Evolutionary conservation across 495 filamentous ascomycete species (phyloP), one percentile per base, ranked within the genome.

Genomic region (Aspergillus wentii): DNA sequence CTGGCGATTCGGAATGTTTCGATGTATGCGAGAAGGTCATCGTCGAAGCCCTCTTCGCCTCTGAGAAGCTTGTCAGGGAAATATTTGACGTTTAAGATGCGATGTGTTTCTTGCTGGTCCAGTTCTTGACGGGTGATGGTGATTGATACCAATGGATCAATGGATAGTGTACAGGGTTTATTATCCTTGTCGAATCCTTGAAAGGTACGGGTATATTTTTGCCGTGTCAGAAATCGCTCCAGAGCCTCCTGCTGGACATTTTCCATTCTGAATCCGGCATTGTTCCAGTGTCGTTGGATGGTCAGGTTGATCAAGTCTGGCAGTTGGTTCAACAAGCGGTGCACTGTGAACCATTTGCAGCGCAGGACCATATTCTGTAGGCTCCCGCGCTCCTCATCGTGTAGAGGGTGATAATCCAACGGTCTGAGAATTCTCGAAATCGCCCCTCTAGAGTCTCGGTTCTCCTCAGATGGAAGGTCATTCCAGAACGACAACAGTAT

Each of bases 401-500:
- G 16, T 2, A 65, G 41, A 6, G 48, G 55, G 4, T 38, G 30
- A 9, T 64, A 66, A 6, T 67, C 54, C 20, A 68, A 17, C 3
- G 65, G 67, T 4, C 47, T 42, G 16, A 71, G 45, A 8, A 62
- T 46, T 18, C 46, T 41, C 1, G 40, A 37, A 11, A 71, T 57
- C 1, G 33, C 29, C 11, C 19, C 20, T 13, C 22, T 38, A n/a
- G 33, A 41, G 38, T 14, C 38, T 13, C 14, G 28, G 35, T 15
- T 11, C 17, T 25, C 40, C 6, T 27, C 8, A 15, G 8, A 30
- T 3, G 30, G 17, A 16, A 14, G 31, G 34, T 67, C 64, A 35
- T 60, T 43, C 58, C 62, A 70, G 19, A 66, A 69, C 10, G 68
- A 63, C 13, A 64, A 44, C 10, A 68, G 47, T 8, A 64, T 64